Evolutionary conservation across 2,329 filamentous ascomycete species (phyloP), one percentile per base, ranked within the genome.

Genomic region (Aspergillus tamarii): DNA sequence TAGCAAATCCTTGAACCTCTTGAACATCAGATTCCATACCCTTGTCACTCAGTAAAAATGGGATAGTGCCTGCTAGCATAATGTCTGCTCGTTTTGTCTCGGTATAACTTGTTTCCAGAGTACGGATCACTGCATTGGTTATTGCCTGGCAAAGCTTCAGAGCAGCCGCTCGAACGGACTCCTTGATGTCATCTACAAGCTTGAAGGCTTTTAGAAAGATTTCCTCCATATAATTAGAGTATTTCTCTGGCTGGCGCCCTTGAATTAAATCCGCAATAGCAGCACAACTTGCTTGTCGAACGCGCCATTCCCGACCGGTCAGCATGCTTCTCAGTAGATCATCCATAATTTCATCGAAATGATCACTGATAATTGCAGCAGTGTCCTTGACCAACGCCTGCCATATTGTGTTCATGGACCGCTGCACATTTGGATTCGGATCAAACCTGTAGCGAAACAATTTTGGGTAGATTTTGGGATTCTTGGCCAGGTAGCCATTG

Each of bases 341-440:
- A 11, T 89, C 84, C 82, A 99, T 90, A 71, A 99, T 98, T 10
- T 88, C 87, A 67, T 96, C 91, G 73, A 98, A 97, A 77, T 98
- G 86, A 21, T 84, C 82, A 67, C 95, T 89, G 50, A 98, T 87
- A 0, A 91, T 91, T 0, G 86, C 84, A 21, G 87, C 89, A 1
- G 92, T 87, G 70, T 98, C 93, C 74, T 96, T 96, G 60, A 98
- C 93, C n/a, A 99, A 81, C 0, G 94, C 90, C 72, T 91, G 94
- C 95, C 95, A 99, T 68, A 99, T 98, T 66, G 96, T 93, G 62
- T 96, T 94, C 95, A 99, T 99, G 0, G 94, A 97, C 55, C 89
- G 86, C 75, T 94, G 92, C 14, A 98, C 95, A 67, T 96, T 97
- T 2, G 89, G 85, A 73, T 97, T 98, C 0, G 95, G 95, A 76